Percentiles rank a stretch among this genome's conserved stretches.
Conservation (phyloP, 2,329 filamentous ascomycete genomes). For the Colletotrichum abscissum region DNA sequence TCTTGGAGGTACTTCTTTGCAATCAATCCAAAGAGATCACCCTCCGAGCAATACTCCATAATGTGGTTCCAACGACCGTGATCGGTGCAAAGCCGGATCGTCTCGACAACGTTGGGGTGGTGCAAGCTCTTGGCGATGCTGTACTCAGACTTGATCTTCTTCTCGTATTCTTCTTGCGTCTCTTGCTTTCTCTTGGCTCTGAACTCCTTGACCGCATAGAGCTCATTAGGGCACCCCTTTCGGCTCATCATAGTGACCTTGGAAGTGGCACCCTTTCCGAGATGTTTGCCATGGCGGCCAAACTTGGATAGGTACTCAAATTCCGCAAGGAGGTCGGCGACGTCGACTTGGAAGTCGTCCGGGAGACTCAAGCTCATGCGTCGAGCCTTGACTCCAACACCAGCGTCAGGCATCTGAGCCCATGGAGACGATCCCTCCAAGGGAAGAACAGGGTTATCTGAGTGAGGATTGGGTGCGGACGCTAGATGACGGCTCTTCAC, state of each 20-base stretch:
- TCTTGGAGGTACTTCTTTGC: constrained; percentile 75
- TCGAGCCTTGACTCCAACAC: constrained; percentile 82
- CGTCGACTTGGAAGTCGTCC: constrained; percentile 79
- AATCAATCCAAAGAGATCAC: constrained; percentile 82
- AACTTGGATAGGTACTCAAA: constrained; percentile 78
- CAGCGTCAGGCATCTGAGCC: constrained; percentile 73
- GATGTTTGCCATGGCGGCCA: constrained; percentile 77
- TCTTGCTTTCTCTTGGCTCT: constrained; percentile 78
- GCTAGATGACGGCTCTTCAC: constrained; percentile 43
- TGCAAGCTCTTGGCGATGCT: constrained; percentile 86
- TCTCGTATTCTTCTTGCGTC: constrained; percentile 79
- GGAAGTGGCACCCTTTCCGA: constrained; percentile 86
- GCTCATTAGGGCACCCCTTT: constrained; percentile 71
- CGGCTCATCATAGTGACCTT: constrained; percentile 84
- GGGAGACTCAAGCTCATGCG: constrained; percentile 79
- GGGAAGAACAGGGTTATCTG: constrained; percentile 41
- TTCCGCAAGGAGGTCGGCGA: constrained; percentile 75
- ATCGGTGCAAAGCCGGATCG: constrained; percentile 79
- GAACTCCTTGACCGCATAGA: constrained; percentile 91
- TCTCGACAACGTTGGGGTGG: constrained; percentile 89
- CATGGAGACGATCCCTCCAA: constrained; percentile 61
- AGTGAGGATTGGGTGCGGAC: constrained; percentile 32
- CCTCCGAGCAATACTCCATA: constrained; percentile 90
- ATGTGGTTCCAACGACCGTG: constrained; percentile 87
- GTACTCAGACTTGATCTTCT: constrained; percentile 93